phyloP scores from a whole-genome alignment of 2,329 filamentous ascomycete species.

The Fusarium pseudonygamai region DNA sequence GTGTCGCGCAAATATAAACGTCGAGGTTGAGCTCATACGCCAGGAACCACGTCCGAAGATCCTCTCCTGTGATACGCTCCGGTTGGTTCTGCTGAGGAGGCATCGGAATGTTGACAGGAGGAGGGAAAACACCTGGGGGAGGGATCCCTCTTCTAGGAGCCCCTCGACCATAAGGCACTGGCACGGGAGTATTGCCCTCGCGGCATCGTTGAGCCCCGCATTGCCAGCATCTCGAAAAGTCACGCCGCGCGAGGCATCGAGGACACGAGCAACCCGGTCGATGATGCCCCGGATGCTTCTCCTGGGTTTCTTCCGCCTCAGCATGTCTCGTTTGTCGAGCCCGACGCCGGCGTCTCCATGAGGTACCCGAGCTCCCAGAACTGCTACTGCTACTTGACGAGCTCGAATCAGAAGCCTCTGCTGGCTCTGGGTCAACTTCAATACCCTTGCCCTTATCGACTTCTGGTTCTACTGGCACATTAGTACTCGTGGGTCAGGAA shows the following conservation, averaged over 20 bases:
- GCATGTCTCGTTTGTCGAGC: constrained; percentile 7
- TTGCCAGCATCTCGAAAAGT: constrained; percentile 37
- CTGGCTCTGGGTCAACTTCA: constrained; percentile 33
- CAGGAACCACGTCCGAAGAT: constrained; percentile 58
- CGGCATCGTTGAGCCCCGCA: constrained; percentile 35
- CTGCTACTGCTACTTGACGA: constrained; percentile 41
- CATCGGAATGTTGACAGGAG: neutral
- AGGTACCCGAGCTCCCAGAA: constrained; percentile 30
- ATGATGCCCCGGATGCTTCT: constrained; percentile 57
- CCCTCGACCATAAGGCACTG: constrained; percentile 5
- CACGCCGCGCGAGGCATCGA: constrained; percentile 46
- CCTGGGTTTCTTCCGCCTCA: constrained; percentile 33
- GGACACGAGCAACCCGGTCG: constrained; percentile 56
- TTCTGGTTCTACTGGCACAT: constrained; percentile 27
- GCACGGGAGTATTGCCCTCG: neutral
- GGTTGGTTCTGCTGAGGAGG: neutral
- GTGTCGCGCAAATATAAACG: constrained; percentile 60
- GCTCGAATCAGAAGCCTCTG: constrained; percentile 48
- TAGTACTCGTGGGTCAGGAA: neutral
- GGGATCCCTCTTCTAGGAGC: constrained; percentile 6
- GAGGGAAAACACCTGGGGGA: constrained; percentile 5
- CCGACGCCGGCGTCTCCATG: constrained; percentile 35
- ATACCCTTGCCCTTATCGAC: constrained; percentile 56
- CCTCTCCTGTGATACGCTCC: constrained; percentile 53
- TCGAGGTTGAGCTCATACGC: constrained; percentile 58